A percentile compares a stretch with the other conserved stretches of the same genome.
Evolutionary conservation across 805 yeast species (phyloP).

Genomic region (Candida suzukii): DNA sequence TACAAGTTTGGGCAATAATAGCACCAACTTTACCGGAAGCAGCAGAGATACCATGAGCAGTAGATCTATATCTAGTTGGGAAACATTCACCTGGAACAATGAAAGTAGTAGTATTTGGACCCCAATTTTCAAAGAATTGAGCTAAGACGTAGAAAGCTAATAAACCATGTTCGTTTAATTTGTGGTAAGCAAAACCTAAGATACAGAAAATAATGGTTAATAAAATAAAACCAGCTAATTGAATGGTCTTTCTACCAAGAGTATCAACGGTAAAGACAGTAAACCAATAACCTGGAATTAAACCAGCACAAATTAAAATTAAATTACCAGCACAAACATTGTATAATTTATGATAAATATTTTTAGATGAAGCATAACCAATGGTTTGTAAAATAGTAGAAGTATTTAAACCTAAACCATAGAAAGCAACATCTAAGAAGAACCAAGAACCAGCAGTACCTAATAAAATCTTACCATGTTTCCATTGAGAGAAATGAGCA

Average conservation of each 20-base stretch:
- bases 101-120: slow-evolving; percentile 90
- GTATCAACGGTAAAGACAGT: slow-evolving; percentile 74
- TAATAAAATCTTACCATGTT: slow-evolving; percentile 69
- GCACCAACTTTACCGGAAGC: slow-evolving; percentile 92
- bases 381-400: slow-evolving; percentile 74
- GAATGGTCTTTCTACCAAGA: slow-evolving; percentile 81
- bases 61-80: slow-evolving; percentile 94
- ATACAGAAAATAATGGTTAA: slow-evolving; percentile 69
- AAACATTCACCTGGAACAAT: slow-evolving; percentile 85
- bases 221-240: slow-evolving; percentile 65
- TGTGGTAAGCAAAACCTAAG: slow-evolving; percentile 81
- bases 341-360: slow-evolving; percentile 65
- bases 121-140: slow-evolving; percentile 87
- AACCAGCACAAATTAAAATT: slow-evolving; percentile 90
- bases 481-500: slow-evolving; percentile 78
- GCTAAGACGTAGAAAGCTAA: slow-evolving; percentile 72
- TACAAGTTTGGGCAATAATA: slow-evolving; percentile 80
- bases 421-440: slow-evolving; percentile 82
- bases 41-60: slow-evolving; percentile 94
- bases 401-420: slow-evolving; percentile 82
- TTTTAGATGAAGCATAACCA: slow-evolving; percentile 69
- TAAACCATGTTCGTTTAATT: slow-evolving; percentile 56
- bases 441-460: slow-evolving; percentile 95
- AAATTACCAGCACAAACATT: slow-evolving; percentile 87
- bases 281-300: slow-evolving; percentile 91